Conservation (phyloP, 148 eudicot genomes). For the Spergularia marina region DNA sequence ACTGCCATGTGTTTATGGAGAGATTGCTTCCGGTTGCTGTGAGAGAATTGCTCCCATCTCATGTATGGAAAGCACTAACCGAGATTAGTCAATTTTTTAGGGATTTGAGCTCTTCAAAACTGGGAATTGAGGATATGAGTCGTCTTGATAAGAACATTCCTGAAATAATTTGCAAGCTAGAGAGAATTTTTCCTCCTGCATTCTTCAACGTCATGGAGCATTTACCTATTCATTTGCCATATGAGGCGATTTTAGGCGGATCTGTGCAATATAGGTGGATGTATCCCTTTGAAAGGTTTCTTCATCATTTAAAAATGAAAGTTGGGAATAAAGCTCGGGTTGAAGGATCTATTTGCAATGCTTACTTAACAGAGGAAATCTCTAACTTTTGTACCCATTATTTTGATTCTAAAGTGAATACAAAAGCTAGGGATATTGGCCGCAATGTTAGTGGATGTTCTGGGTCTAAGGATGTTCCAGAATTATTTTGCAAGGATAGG, state of each 20-base stretch:
- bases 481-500: background rate
- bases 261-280: slow-evolving; percentile 11
- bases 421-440: background rate
- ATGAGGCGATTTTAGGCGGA: no score
- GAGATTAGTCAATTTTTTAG: slow-evolving; percentile 30
- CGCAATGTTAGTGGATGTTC: background rate
- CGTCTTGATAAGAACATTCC: no score
- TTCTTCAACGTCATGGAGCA: slow-evolving; percentile 4
- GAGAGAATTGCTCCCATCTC: slow-evolving; percentile 7
- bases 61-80: slow-evolving; percentile 22
- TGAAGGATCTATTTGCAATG: slow-evolving; percentile 3
- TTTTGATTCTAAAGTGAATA: background rate
- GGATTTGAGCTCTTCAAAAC: no score
- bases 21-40: slow-evolving; percentile 27
- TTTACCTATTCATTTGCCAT: background rate
- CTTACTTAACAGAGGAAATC: background rate
- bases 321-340: background rate
- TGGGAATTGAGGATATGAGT: no score
- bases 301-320: slow-evolving; percentile 6
- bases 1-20: slow-evolving; percentile 27
- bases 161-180: background rate
- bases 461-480: background rate
- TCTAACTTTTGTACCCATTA: slow-evolving; percentile 11
- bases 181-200: slow-evolving; percentile 3
- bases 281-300: slow-evolving; percentile 14